Evolutionary conservation across 371 early-diverging fungal genomes (phyloP).

Genomic region (Mucor velutinosus): DNA sequence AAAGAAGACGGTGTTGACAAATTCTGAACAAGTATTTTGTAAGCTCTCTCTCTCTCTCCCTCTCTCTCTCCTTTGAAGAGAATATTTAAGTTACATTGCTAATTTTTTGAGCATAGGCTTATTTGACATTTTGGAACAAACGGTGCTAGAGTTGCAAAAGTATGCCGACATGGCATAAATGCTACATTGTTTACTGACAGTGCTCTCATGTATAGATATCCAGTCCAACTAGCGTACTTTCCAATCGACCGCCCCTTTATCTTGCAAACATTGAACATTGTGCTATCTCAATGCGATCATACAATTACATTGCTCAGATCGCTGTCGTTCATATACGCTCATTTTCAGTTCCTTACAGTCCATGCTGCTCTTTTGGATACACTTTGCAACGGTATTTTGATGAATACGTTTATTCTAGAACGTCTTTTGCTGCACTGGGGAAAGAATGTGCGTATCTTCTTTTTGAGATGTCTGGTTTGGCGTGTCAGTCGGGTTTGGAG

Average conservation of each 20-base stretch:
- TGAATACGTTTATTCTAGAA: slow-evolving; percentile 51
- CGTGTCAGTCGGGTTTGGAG: slow-evolving; percentile 44
- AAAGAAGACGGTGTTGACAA: slow-evolving; percentile 49
- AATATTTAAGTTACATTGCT: neutral
- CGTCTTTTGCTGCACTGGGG: slow-evolving; percentile 59
- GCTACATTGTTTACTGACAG: neutral
- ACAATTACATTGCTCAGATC: slow-evolving; percentile 53
- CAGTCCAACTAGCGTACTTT: slow-evolving; percentile 11
- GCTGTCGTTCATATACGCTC: slow-evolving; percentile 54
- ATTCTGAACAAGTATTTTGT: slow-evolving; percentile 59
- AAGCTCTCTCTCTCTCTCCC: too few species aligned
- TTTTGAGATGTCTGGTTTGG: slow-evolving; percentile 55
- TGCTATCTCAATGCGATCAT: slow-evolving; percentile 53
- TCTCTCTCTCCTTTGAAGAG: neutral
- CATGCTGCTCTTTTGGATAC: slow-evolving; percentile 40
- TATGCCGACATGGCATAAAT: slow-evolving; percentile 7
- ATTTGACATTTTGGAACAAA: slow-evolving; percentile 53
- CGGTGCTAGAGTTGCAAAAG: slow-evolving; percentile 46
- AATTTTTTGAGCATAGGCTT: slow-evolving; percentile 19
- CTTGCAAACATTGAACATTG: slow-evolving; percentile 43
- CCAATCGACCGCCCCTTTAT: slow-evolving; percentile 53
- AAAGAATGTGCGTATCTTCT: slow-evolving; percentile 56
- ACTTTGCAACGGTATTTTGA: slow-evolving; percentile 43
- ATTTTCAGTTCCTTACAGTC: slow-evolving; percentile 54
- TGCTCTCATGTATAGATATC: slow-evolving; percentile 3